These are phyloP conservation scores for Apostasia ramifera DNA, from an alignment of 106 monocot genomes.

Conservation along the genomic window DNA sequence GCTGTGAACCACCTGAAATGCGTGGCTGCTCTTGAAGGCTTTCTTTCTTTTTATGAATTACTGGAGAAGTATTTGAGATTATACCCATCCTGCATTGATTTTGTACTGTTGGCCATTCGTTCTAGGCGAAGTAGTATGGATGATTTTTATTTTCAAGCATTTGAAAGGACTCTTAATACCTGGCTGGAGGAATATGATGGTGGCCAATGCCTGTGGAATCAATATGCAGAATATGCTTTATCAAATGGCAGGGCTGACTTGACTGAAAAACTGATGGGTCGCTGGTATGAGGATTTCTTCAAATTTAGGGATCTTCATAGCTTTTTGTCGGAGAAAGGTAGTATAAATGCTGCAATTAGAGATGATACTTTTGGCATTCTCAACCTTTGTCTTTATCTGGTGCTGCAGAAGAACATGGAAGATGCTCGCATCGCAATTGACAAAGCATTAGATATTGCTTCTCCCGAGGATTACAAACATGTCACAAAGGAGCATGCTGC, in stretches of 20 bases:
- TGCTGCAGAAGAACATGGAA: constrained; percentile 32
- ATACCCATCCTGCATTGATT: constrained; percentile 65
- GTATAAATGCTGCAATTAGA: neutral
- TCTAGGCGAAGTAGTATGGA: constrained; percentile 12
- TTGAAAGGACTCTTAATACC: constrained; percentile 41
- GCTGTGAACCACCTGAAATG: constrained; percentile 67
- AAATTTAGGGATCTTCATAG: constrained; percentile 1
- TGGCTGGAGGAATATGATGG: constrained; percentile 60
- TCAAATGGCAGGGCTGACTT: constrained; percentile 20
- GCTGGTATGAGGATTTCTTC: constrained; percentile 44
- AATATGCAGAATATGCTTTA: constrained; percentile 47
- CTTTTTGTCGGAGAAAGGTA: neutral
- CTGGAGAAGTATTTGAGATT: constrained; percentile 45
- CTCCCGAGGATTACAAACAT: constrained; percentile 39
- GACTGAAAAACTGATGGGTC: constrained; percentile 36
- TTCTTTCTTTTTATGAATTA: constrained; percentile 23
- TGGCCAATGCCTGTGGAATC: constrained; percentile 84
- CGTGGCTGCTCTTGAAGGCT: constrained; percentile 43
- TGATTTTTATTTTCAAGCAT: constrained; percentile 24
- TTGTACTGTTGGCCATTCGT: constrained; percentile 43
- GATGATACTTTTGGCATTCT: constrained; percentile 50
- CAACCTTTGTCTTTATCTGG: constrained; percentile 44
- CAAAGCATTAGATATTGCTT: constrained; percentile 46
- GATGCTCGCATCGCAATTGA: constrained; percentile 47
- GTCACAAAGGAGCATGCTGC: constrained; percentile 63